Evolutionary conservation across 1,284 basidiomycete genomes (phyloP), one percentile per base, ranked within the genome.

Genomic region (Melampsora americana): DNA sequence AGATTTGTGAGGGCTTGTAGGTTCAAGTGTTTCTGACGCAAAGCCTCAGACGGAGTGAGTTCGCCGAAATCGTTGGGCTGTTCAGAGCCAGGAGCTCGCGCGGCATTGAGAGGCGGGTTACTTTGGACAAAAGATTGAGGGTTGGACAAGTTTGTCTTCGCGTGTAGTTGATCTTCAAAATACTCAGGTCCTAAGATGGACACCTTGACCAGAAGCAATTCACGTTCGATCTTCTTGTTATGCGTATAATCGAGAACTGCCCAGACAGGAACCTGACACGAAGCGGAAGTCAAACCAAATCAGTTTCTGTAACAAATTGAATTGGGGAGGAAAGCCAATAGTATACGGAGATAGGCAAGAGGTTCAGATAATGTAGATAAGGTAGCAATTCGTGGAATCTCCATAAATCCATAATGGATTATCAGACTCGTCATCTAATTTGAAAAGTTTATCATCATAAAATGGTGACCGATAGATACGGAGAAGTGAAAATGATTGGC

Each of bases 151-250:
- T 61, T 46, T 20, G 44, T 18, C 67, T 75, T 79, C n/a, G 80
- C 79, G 6, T 79, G 79, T 74, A 93, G 89, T 82, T 92, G 93
- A 79, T 91, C 90, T 80, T 94, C 92, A 81, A 97, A 90, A 84
- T 97, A 98, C 83, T 99, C 96, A 18, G 95, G 93, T 1, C 96
- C 96, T 39, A 99, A 89, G 81, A 95, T 95, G 76, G 95, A 97
- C 7, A 99, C 88, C 82, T 95, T 95, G 82, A 90, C 91, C 77
- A 96, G 89, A 59, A 95, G 86, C 18, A 95, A 86, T 84, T 95
- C 93, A 74, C 93, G 90, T 79, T 91, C 88, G 81, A 95, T 93
- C 12, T 90, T 91, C 77, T 88, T 89, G 32, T 93, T 97, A 79
- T 80, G 88, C 46, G 94, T 96, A 83, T 96, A 97, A 84, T 97